Base-by-base conservation (phyloP, 805 yeast species). In the Starmerella khaoyaiensis region DNA sequence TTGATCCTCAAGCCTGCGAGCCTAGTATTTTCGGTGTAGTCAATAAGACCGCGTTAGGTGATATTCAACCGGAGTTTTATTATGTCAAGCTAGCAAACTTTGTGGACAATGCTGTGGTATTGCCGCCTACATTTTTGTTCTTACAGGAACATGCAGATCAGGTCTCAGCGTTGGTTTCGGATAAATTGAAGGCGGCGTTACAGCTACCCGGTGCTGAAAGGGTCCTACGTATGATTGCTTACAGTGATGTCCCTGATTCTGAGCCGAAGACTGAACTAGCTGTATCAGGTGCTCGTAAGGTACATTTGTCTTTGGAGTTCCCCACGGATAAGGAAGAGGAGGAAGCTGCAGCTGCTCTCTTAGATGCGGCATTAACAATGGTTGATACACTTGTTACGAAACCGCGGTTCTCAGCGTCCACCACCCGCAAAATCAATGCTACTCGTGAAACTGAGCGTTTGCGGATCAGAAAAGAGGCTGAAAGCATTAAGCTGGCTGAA, bases 131-230 rank as follows among this genome's bases (percentile, higher is more conserved):
- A 46, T 80, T 69, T 54, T 94, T 82, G 20, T 82, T 72, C 62
- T 86, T 90, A 97, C 67, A 79, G 50, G 99, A 90, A 65, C 73
- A 73, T 40, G 68, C 75, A 44, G 97, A 87, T 57, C 67, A 81
- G 62, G 83, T 77, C 47, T 82, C 74, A 4, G 62, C 71, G 40
- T 61, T 80, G 36, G 66, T 69, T 47, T 67, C 74, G 36, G 61
- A 63, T 20, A 70, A 68, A 43, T 48, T 64, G 14, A 47, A 52
- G 46, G 29, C 8, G 8, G 63, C 55, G n/a, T 65, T 67, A 32
- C 55, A 76, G 36, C 59, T 62, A 21, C 63, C 64, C 22, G 63
- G 61, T 31, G 53, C 69, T 21, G 63, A 62, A 20, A 52, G 63
- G 5, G 60, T 72, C 42, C 61, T 90, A 52, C 72, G 74, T 53